Conservation (phyloP, 345 rosid genomes). For the Arabis alpina region DNA sequence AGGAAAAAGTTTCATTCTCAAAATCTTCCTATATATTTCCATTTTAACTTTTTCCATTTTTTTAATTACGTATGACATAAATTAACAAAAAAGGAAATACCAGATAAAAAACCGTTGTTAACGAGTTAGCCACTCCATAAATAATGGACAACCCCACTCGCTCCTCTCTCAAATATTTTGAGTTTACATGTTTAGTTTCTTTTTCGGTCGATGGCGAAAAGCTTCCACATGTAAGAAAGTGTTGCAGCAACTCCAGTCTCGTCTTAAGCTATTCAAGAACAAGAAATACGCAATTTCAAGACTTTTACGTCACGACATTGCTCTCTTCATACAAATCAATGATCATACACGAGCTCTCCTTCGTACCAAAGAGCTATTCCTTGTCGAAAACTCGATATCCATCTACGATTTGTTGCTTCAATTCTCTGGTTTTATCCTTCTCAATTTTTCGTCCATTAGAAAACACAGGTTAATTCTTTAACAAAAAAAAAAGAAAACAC, state of each 20-base stretch:
- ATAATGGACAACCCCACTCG: no score
- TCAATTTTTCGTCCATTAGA: slow-evolving; percentile 60
- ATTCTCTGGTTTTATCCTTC: slow-evolving; percentile 63
- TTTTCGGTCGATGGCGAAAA: slow-evolving; percentile 70
- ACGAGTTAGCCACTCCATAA: no score
- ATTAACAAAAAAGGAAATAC: no score
- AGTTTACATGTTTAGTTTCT: slow-evolving; percentile 63
- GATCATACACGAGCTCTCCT: slow-evolving; percentile 53
- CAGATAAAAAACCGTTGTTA: no score
- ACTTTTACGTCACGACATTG: slow-evolving; percentile 65
- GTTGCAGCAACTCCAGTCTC: slow-evolving; percentile 60
- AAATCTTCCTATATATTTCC: no score
- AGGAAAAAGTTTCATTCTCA: no score
- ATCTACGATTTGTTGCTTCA: slow-evolving; percentile 62
- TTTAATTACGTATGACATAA: no score
- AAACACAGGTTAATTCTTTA: no score
- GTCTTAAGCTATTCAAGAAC: slow-evolving; percentile 70
- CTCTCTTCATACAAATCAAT: slow-evolving; percentile 66
- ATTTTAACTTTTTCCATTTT: no score
- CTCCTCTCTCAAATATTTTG: background rate
- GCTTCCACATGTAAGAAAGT: slow-evolving; percentile 81
- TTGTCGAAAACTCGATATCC: slow-evolving; percentile 54
- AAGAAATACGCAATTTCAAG: slow-evolving; percentile 64
- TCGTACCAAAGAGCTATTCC: slow-evolving; percentile 63
- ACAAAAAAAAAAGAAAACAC: no score